phyloP scores from a whole-genome alignment of 805 yeast species.

The Clavispora fructus region DNA sequence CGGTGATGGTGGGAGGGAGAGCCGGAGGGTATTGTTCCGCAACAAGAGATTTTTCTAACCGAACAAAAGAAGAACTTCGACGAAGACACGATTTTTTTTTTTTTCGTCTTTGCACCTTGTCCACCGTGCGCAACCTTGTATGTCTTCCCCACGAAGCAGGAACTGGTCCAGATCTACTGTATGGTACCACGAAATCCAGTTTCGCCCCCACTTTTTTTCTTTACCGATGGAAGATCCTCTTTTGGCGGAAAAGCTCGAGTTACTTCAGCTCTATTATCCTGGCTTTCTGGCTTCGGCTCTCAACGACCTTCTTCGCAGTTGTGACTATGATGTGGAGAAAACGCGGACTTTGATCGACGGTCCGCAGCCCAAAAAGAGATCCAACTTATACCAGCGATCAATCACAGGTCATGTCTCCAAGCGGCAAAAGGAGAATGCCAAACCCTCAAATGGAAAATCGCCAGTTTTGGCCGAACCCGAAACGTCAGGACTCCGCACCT shows the following conservation, averaged over 20 bases:
- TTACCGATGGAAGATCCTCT: conserved; percentile 7
- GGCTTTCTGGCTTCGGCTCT: conserved; percentile 35
- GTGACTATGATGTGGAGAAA: conserved; percentile 46
- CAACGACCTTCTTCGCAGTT: conserved; percentile 47
- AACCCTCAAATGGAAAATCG: conserved; percentile 1
- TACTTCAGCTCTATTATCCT: conserved; percentile 38
- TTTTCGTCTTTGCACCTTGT: background rate
- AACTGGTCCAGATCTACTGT: background rate
- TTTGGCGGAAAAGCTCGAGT: conserved; percentile 26
- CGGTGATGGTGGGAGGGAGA: no score
- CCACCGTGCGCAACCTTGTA: background rate
- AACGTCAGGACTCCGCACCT: conserved; percentile 20
- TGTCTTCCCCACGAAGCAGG: background rate
- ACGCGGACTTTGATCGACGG: conserved; percentile 40
- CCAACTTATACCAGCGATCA: conserved; percentile 8
- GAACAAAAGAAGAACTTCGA: background rate
- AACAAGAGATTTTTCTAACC: background rate
- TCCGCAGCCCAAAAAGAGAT: conserved; percentile 11
- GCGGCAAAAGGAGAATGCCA: conserved; percentile 8
- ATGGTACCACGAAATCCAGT: background rate
- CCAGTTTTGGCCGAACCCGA: conserved; percentile 5
- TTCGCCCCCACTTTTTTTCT: background rate
- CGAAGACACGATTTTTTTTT: background rate
- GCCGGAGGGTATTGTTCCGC: background rate
- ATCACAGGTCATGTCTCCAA: background rate